Base-by-base conservation (phyloP, 228 moss, liverwort and hornwort genomes). In the Sphagnum magellanicum region DNA sequence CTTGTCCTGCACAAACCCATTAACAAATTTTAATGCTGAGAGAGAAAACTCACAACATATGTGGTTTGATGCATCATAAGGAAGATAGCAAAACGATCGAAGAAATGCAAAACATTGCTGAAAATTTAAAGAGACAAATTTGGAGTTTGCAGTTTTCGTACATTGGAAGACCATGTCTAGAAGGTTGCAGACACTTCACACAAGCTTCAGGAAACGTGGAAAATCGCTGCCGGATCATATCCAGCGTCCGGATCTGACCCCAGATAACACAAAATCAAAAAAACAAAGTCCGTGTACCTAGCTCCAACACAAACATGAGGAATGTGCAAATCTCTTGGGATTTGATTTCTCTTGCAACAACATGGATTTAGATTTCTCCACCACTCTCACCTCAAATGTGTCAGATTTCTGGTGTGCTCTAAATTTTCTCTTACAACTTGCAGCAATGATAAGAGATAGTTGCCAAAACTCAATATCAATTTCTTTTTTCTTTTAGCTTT, bases 171-270 rank as follows among this genome's bases (percentile, higher is more conserved):
- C 70, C 69, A 57, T 65, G 65, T 74, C 78, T 87, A 8, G 80
- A 63, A 68, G 87, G 87, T 59, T 78, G 74, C n/a, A 87, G 68
- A 46, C 63, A 76, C 57, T 75, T 78, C 49, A 90, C 85, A 90
- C 89, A 94, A 61, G 90, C 94, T 73, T 76, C 79, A 6, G 98
- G 98, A 67, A 98, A 82, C 60, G 92, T 75, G 68, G 90, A 83
- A 61, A 98, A 98, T 53, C 98, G 87, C 63, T 92, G 90, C 10
- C 94, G 87, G 60, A 98, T 77, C 98, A 98, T 98, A 66, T 92
- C 78, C 63, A 98, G 83, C 49, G 92, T 82, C 74, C 98, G 98
- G 79, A 98, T 92, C 97, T 98, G 90, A 63, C 74, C 32, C 32
- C 32, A 87, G 8, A 64, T 60, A 6, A 64, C 64, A 17, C 32